A percentile compares a stretch with the other conserved stretches of the same genome.
These are phyloP conservation scores for Boletus rex-veris DNA, from an alignment of 768 basidiomycete genomes.

Conservation along the genomic window DNA sequence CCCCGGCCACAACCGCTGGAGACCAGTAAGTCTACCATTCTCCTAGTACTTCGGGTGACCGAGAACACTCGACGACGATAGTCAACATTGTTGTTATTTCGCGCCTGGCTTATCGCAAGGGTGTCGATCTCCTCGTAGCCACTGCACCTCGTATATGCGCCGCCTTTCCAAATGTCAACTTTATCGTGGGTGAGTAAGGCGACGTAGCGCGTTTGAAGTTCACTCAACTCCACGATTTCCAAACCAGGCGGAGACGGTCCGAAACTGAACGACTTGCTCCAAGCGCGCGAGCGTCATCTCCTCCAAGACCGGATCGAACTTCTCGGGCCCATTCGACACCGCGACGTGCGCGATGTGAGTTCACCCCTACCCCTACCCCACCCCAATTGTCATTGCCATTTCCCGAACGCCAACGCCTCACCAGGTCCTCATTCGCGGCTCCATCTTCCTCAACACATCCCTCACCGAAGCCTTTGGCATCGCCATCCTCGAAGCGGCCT, in stretches of 20 bases:
- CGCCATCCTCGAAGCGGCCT: slow-evolving; percentile 95
- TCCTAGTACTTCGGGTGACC: neutral
- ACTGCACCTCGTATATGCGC: slow-evolving; percentile 88
- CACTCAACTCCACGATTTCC: neutral
- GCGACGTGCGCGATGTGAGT: slow-evolving; percentile 78
- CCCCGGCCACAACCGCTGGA: slow-evolving; percentile 43
- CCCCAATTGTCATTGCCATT: too few relatives aligned
- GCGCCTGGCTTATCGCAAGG: slow-evolving; percentile 91
- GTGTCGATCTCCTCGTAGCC: slow-evolving; percentile 91
- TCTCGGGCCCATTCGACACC: slow-evolving; percentile 75
- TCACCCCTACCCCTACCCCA: too few relatives aligned
- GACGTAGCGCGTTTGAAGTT: neutral
- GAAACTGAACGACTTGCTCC: slow-evolving; percentile 89
- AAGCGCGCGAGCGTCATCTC: slow-evolving; percentile 89
- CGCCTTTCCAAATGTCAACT: slow-evolving; percentile 80
- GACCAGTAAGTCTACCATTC: slow-evolving; percentile 42
- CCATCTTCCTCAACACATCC: slow-evolving; percentile 93
- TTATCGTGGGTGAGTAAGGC: slow-evolving; percentile 64
- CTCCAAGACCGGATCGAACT: slow-evolving; percentile 92
- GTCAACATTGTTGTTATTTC: slow-evolving; percentile 92
- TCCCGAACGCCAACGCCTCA: neutral
- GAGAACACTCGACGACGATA: slow-evolving; percentile 25
- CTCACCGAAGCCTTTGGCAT: slow-evolving; percentile 97
- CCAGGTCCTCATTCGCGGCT: slow-evolving; percentile 80
- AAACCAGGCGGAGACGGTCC: slow-evolving; percentile 88